Evolutionary conservation across 1,284 basidiomycete genomes (phyloP), one percentile per base, ranked within the genome.

Genomic region (Cutaneotrichosporon arboriforme): DNA sequence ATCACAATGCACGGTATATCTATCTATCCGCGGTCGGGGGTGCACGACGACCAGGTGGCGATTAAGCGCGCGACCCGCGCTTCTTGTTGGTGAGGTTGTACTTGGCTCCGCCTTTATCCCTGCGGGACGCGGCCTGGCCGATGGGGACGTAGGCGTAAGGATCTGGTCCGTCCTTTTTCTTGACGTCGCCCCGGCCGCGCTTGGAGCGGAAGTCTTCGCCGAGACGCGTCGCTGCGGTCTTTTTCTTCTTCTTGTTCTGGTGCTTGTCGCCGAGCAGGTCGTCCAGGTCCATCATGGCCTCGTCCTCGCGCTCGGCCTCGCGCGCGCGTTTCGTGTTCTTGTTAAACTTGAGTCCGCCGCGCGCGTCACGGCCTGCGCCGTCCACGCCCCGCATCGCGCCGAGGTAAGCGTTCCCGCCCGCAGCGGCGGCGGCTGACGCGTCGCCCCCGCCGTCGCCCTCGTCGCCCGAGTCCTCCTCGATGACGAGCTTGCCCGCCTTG

Each of bases 281-380:
- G 43, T 70, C 69, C 26, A 67, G 49, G 46, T 67, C 68, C 57
- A 69, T 62, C 55, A 69, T 62, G 31, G 61, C 64, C 33, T 60
- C 60, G 35, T 63, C 57, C 60, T 84, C 85, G 21, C 78, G 77
- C 56, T 81, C 79, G 36, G 81, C 81, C 49, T 85, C 80, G 56
- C 91, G 76, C 53, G 87, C 81, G 67, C 91, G 88, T 76, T 93
- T 94, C 22, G 89, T 94, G 68, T 97, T 89, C 77, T 97, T 97
- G 78, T 97, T 90, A 77, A 97, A 96, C 76, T 91, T 94, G 69
- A 97, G 77, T 35, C 83, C 84, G 17, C 96, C 96, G 56, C 84
- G 84, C 1, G 84, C 79, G 34, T 88, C 88, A 31, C 90, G 83
- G 1, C 83, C 85, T 75, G 91, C 90, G 7, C 94, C 96, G 68